phyloP scores from a whole-genome alignment of 768 basidiomycete genomes.

The Neoboletus brunneissimus region DNA sequence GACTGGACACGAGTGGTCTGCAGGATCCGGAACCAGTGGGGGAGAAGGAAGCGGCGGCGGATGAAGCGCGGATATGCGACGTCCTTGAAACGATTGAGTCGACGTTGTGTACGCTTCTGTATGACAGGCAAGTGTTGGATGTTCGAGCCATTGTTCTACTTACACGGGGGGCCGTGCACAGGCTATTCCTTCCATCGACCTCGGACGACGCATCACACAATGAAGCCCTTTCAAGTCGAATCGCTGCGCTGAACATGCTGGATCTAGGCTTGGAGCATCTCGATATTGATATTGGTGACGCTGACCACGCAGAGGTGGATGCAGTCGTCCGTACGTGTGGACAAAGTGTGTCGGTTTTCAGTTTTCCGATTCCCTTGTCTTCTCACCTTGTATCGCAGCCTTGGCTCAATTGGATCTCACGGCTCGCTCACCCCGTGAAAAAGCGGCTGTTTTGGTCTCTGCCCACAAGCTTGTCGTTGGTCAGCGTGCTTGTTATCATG shows the following conservation, averaged over 20 bases:
- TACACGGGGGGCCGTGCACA: conserved; percentile 28
- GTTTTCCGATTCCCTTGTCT: conserved; percentile 16
- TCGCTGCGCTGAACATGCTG: conserved; percentile 88
- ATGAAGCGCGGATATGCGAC: conserved; percentile 50
- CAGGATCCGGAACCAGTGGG: conserved; percentile 14
- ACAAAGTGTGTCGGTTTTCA: conserved; percentile 46
- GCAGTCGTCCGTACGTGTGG: conserved; percentile 72
- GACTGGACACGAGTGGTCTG: conserved; percentile 10
- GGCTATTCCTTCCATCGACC: conserved; percentile 74
- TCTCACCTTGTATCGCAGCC: conserved; percentile 39
- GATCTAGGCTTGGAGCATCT: conserved; percentile 88
- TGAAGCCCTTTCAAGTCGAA: conserved; percentile 81
- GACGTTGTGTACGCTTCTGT: conserved; percentile 68
- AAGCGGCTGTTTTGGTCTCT: conserved; percentile 74
- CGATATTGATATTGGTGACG: conserved; percentile 70
- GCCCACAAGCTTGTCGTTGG: conserved; percentile 88
- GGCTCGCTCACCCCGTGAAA: conserved; percentile 67
- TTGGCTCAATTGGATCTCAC: conserved; percentile 48
- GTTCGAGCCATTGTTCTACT: not conserved
- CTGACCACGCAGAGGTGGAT: conserved; percentile 45
- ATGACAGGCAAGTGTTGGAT: conserved; percentile 61
- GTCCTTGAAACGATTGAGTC: conserved; percentile 75
- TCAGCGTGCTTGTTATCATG: conserved; percentile 26
- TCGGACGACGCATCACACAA: conserved; percentile 85
- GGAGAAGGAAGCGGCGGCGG: conserved; percentile 25